Conservation (phyloP, 2,329 filamentous ascomycete genomes). For the Penicillium sp. region DNA sequence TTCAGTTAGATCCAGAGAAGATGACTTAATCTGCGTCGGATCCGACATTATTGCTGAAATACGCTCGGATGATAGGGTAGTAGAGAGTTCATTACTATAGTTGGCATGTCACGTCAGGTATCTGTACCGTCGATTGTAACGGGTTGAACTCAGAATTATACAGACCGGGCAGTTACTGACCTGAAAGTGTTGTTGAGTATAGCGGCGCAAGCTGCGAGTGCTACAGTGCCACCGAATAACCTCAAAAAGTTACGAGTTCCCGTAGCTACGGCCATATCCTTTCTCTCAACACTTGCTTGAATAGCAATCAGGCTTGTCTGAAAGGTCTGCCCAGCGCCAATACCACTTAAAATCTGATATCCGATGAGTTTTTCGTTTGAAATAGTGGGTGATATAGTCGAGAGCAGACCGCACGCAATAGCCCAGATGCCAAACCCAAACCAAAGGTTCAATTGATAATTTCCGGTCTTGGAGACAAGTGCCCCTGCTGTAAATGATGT, state of each 20-base stretch:
- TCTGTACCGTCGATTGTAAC: no score
- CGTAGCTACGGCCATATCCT: constrained; percentile 1
- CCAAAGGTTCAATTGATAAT: not conserved
- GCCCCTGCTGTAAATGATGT: not conserved
- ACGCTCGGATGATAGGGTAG: not conserved
- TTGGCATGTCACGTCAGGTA: not conserved
- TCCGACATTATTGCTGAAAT: not conserved
- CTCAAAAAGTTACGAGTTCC: not conserved
- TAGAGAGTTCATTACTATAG: not conserved
- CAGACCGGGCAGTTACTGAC: no score
- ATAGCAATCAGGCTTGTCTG: constrained; percentile 4
- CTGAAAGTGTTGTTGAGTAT: not conserved
- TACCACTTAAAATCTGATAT: not conserved
- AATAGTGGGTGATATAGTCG: not conserved
- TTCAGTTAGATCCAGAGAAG: not conserved
- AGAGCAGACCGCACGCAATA: constrained; percentile 30
- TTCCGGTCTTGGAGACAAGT: not conserved
- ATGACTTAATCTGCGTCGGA: not conserved
- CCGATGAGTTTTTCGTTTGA: not conserved
- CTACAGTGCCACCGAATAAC: not conserved
- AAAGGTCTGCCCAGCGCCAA: constrained; percentile 1
- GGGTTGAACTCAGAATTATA: not conserved
- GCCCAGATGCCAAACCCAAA: constrained; percentile 7
- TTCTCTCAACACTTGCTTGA: constrained; percentile 1
- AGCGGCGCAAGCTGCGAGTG: not conserved